Percentiles rank a stretch among this genome's conserved stretches.
These are phyloP conservation scores for Hanseniaspora lindneri DNA, from an alignment of 805 yeast species.

Conservation along the genomic window DNA sequence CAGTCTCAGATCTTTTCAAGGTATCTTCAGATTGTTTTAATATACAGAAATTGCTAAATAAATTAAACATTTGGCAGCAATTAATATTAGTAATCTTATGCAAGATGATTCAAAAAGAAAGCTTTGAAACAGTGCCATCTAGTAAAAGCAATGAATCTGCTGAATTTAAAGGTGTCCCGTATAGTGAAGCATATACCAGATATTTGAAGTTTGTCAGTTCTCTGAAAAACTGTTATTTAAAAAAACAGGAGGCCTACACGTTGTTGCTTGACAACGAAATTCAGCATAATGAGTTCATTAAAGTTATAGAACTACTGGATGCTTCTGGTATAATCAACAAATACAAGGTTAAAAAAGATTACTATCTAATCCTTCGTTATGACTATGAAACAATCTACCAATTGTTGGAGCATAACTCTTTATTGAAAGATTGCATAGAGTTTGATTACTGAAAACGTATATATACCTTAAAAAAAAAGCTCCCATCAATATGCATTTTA, in stretches of 20 bases:
- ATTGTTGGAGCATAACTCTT: conserved; percentile 1
- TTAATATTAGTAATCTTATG: conserved; percentile 4
- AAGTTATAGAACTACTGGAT: conserved; percentile 8
- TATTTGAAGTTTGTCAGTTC: not conserved
- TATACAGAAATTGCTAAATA: conserved; percentile 9
- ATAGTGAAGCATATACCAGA: not conserved
- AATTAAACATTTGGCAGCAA: conserved; percentile 13
- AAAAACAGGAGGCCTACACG: not conserved
- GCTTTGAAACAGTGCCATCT: not conserved
- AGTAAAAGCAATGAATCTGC: not conserved
- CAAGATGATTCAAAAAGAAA: not conserved
- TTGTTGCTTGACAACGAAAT: conserved; percentile 1
- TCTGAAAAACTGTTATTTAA: not conserved
- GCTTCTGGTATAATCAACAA: conserved; percentile 1
- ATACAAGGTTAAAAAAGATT: conserved; percentile 1
- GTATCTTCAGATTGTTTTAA: conserved; percentile 5
- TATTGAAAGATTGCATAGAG: conserved; percentile 10
- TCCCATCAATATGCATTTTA: no score
- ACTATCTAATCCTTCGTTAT: not conserved
- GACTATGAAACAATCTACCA: conserved; percentile 3
- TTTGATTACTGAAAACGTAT: not conserved
- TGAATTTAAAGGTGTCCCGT: conserved; percentile 2
- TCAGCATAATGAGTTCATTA: conserved; percentile 2
- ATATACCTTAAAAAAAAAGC: not conserved
- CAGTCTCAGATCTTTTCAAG: conserved; percentile 5